A percentile compares a stretch with the other conserved stretches of the same genome.
Conservation (phyloP, 352 stramenopile species). For the Blastocystis sp. region DNA sequence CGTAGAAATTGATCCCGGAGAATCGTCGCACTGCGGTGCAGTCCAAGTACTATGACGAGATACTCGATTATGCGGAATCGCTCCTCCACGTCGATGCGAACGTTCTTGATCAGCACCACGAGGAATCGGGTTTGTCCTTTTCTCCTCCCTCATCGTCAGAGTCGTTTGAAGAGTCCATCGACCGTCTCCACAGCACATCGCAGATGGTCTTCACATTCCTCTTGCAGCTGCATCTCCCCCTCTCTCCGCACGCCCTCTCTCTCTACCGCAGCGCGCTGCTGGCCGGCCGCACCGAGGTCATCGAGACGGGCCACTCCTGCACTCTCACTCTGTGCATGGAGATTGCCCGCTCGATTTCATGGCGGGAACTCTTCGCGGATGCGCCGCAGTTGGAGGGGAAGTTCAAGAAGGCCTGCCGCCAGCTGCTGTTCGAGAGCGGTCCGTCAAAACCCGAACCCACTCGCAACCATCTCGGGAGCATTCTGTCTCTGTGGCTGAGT, state of each 20-base stretch:
- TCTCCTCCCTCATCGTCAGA: background rate
- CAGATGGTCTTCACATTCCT: conserved; percentile 1
- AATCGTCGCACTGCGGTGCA: conserved; percentile 15
- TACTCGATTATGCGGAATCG: conserved; percentile 7
- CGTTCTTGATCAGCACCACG: conserved; percentile 36
- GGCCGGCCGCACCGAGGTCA: background rate
- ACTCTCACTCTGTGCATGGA: conserved; percentile 25
- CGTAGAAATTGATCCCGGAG: conserved; percentile 43
- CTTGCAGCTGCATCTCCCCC: background rate
- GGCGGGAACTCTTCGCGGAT: background rate
- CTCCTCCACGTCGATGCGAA: conserved; percentile 1
- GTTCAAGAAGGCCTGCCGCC: conserved; percentile 8
- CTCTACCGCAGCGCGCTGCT: conserved; percentile 26
- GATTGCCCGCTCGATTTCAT: conserved; percentile 1
- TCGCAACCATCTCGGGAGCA: conserved; percentile 5
- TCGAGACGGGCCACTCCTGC: background rate
- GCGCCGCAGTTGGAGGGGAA: background rate
- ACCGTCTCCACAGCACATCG: conserved; percentile 40
- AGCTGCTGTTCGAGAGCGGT: conserved; percentile 22
- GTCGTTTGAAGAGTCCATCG: conserved; percentile 43
- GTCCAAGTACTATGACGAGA: conserved; percentile 59
- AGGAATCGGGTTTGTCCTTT: conserved; percentile 19
- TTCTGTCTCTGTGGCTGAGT: conserved; percentile 40
- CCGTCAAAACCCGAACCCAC: background rate
- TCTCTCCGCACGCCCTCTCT: background rate